Base-by-base conservation (phyloP, 129 eudicot genomes). In the Tagetes patula region DNA sequence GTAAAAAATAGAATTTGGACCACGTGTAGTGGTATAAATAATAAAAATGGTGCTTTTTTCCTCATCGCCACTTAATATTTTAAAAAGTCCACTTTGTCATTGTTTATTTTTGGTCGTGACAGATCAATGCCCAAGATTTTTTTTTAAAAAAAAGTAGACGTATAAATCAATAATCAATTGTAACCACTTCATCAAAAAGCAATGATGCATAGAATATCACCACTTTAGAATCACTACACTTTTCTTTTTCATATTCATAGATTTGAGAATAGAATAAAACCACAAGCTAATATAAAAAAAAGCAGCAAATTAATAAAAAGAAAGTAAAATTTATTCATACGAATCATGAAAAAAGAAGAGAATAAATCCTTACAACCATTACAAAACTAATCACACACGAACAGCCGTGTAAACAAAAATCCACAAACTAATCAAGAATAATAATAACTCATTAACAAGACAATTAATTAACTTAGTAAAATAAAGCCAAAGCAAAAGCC, bases 401-500 rank as follows among this genome's bases (percentile, higher is more conserved):
- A 67, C 82, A 20, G 27, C 27, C 27, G 27, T 20, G 27, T 20
- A 20, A 20, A 20, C 27, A 20, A 20, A 20, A 20, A 20, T 45
- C 64, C 54, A 66, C 11, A 43, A 34, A 5, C 36, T 34, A 36
- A 61, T 61, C 64, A 66, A 69, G 78, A 70, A 75, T 58, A 49
- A 36, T 32, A 3, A 61, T 55, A 55, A 55, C 6, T 5, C 12
- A 2, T 1, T 10, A 31, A 46, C 4, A 55, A 76, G 30, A 3
- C 10, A 3, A 9, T 8, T 13, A 46, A 46, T 4, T 37, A 55
- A 40, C 60, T 75, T 75, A 85, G 49, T 46, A 61, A 68, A 85
- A 83, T 3, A 84, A 81, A 72, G 88, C 82, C 20, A 79, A 45
- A 64, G 75, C 90, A 33, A 76, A 43, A 5, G 79, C 82, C 77